Evolutionary conservation across 2,329 filamentous ascomycete species (phyloP).

Genomic region (Geosmithia flava): DNA sequence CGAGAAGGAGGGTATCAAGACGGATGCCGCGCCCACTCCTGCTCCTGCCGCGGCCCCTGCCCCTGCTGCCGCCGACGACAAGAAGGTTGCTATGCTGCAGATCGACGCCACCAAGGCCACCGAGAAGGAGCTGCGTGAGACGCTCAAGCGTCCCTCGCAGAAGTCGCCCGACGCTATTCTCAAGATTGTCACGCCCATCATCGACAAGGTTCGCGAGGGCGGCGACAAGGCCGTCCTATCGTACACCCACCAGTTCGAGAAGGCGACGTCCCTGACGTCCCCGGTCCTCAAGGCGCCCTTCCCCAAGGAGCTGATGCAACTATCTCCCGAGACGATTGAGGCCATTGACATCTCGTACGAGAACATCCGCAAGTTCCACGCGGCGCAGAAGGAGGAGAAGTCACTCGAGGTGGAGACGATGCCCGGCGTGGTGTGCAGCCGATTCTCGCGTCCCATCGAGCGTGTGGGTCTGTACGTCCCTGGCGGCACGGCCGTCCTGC

Average conservation of each 20-base stretch:
- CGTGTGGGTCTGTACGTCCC: slow-evolving; percentile 94
- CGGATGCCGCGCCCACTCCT: slow-evolving; percentile 19
- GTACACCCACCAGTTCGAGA: slow-evolving; percentile 97
- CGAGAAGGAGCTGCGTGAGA: slow-evolving; percentile 54
- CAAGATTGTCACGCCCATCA: slow-evolving; percentile 81
- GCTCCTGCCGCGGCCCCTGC: slow-evolving; percentile 14
- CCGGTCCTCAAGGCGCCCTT: slow-evolving; percentile 88
- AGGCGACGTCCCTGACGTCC: slow-evolving; percentile 79
- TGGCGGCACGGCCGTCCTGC: slow-evolving; percentile 91
- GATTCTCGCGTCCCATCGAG: slow-evolving; percentile 86
- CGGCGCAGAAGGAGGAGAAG: slow-evolving; percentile 76
- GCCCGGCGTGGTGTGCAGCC: slow-evolving; percentile 90
- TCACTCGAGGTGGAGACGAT: slow-evolving; percentile 86
- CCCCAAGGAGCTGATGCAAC: slow-evolving; percentile 70
- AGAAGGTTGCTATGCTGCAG: slow-evolving; percentile 71
- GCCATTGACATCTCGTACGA: slow-evolving; percentile 93
- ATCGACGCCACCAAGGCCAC: slow-evolving; percentile 57
- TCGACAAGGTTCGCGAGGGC: slow-evolving; percentile 69
- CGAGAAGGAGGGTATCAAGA: slow-evolving; percentile 61
- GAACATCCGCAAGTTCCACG: slow-evolving; percentile 90
- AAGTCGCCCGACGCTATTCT: slow-evolving; percentile 91
- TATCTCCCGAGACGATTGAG: slow-evolving; percentile 70
- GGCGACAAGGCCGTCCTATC: slow-evolving; percentile 82
- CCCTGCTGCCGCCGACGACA: slow-evolving; percentile 16
- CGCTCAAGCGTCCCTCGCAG: slow-evolving; percentile 80